These are phyloP conservation scores for Phtheirospermum japonicum DNA, from an alignment of 257 asterid genomes.

Conservation along the genomic window DNA sequence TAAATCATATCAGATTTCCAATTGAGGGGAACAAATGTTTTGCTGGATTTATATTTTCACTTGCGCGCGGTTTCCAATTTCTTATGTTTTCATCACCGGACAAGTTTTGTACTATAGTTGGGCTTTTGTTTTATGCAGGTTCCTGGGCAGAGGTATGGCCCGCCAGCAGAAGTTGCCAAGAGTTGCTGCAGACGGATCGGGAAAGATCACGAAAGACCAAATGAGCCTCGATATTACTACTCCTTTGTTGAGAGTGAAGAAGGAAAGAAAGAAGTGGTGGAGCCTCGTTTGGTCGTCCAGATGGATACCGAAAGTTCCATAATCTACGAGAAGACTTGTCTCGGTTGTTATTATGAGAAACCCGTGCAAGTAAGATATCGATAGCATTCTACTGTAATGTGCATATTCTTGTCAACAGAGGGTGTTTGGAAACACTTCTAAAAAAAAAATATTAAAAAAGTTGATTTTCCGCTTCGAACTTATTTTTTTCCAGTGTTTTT, in stretches of 20 bases:
- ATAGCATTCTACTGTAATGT: background rate
- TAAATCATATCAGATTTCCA: no score
- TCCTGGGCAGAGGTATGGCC: slow-evolving; percentile 56
- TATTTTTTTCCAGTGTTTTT: no score
- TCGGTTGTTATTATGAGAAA: slow-evolving; percentile 55
- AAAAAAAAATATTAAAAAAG: no score
- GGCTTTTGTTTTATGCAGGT: slow-evolving; percentile 32
- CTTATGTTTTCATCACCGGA: no score
- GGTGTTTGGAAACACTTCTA: no score
- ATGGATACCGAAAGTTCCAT: slow-evolving; percentile 84
- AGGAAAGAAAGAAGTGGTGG: slow-evolving; percentile 37
- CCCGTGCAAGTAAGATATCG: slow-evolving; percentile 56
- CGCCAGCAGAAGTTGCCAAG: slow-evolving; percentile 59
- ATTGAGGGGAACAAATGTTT: no score
- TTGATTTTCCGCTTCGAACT: no score
- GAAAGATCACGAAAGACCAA: slow-evolving; percentile 39
- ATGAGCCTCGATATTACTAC: slow-evolving; percentile 54
- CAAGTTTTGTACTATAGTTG: no score
- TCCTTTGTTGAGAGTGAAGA: slow-evolving; percentile 55
- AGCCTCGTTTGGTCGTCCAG: slow-evolving; percentile 67
- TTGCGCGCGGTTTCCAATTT: no score
- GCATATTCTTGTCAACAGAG: no score
- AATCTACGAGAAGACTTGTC: slow-evolving; percentile 65
- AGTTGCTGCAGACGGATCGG: slow-evolving; percentile 56
- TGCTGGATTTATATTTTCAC: no score